Evolutionary conservation across 2,329 filamentous ascomycete species (phyloP), one percentile per base, ranked within the genome.

Genomic region (Rutstroemia sp.): DNA sequence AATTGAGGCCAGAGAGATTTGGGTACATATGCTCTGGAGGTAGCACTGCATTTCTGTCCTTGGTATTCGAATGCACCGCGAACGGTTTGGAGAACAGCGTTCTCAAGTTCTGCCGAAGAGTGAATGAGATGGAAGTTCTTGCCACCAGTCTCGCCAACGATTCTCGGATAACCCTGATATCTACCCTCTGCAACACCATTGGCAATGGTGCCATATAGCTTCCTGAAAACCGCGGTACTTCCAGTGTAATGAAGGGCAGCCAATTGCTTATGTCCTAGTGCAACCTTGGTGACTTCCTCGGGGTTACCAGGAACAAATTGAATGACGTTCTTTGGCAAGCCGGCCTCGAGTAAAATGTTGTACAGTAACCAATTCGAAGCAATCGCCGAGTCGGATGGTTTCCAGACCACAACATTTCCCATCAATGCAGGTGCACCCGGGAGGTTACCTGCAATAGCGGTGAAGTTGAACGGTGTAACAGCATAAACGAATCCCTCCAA

Each of bases 401-500:
- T 96, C 92, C 92, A 96, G 48, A 96, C 75, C 3, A 96, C 90
- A 1, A 96, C 92, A 71, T 96, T 96, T 59, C 92, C 92, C 78
- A 96, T 85, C 57, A 96, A 76, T 0, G 90, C 90, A 14, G 92
- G 91, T 0, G 89, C 86, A 49, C 83, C 87, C 9, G 88, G 83
- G 44, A 96, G 78, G 74, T 96, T 96, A 57, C 87, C 92, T 5
- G 85, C 91, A 65, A 96, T 95, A 61, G 92, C 92, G 23, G 92
- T 96, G 75, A 96, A 96, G 78, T 96, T 96, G 80, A 96, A 96
- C 37, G 92, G 92, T 58, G 86, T 90, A 65, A 96, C 84, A 39
- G 92, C 92, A 71, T 96, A 96, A 60, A 96, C 90, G 71, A 96
- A 96, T 25, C 92, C 92, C 73, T 96, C 92, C 3, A 96, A 82